Evolutionary conservation across 495 filamentous ascomycete species (phyloP).

Genomic region (Aspergillus diversus): DNA sequence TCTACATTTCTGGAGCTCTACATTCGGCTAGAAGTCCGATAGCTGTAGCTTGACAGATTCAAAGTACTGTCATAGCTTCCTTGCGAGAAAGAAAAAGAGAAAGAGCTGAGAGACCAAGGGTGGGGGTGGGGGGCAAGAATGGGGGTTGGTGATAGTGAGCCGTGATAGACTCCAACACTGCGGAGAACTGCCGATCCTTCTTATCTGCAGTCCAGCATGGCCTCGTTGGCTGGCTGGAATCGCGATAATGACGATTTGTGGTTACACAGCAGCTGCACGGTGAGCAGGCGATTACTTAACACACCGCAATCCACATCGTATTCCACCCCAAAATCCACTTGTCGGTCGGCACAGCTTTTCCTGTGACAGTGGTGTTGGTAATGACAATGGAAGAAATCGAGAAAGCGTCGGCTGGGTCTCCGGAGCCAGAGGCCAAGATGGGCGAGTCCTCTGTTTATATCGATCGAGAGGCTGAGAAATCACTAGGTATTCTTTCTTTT

Average conservation of each 20-base stretch:
- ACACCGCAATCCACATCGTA: background rate
- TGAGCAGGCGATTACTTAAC: background rate
- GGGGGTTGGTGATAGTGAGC: constrained; percentile 17
- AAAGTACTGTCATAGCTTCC: background rate
- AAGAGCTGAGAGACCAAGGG: constrained; percentile 6
- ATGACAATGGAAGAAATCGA: background rate
- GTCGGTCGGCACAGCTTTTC: background rate
- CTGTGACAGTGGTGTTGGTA: background rate
- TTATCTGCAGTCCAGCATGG: background rate
- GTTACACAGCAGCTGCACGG: constrained; percentile 14
- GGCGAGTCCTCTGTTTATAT: constrained; percentile 22
- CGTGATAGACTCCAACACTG: constrained; percentile 2
- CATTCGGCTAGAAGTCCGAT: constrained; percentile 30
- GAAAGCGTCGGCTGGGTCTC: constrained; percentile 6
- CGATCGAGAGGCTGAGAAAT: constrained; percentile 31
- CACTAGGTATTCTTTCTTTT: constrained; percentile 16
- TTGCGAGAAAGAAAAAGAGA: background rate
- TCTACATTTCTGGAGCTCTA: background rate
- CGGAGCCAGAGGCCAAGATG: constrained; percentile 20
- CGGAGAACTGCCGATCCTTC: background rate
- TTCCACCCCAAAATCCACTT: no score
- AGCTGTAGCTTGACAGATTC: background rate
- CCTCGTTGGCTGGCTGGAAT: constrained; percentile 5
- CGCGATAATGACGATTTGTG: background rate
- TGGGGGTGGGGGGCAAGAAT: constrained; percentile 29